These are phyloP conservation scores for Pestalotiopsis fici DNA, from an alignment of 2,329 filamentous ascomycete genomes.

Conservation along the genomic window DNA sequence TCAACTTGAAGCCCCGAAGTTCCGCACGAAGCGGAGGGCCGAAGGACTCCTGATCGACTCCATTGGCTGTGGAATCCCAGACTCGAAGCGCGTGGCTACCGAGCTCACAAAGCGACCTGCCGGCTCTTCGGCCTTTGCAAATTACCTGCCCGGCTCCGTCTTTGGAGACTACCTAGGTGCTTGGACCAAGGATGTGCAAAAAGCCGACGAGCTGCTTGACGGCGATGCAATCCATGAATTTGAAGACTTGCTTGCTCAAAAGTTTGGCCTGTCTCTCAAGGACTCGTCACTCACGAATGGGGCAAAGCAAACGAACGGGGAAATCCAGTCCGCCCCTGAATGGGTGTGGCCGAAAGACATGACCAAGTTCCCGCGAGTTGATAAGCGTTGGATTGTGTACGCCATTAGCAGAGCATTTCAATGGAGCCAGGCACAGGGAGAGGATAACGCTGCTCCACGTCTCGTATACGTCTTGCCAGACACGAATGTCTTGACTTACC, in stretches of 20 bases:
- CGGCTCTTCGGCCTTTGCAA: slow-evolving; percentile 33
- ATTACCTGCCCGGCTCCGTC: slow-evolving; percentile 49
- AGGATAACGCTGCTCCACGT: slow-evolving; percentile 40
- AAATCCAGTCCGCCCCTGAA: slow-evolving; percentile 33
- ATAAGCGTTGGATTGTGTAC: slow-evolving; percentile 67
- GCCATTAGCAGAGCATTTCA: slow-evolving; percentile 63
- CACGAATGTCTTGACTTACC: slow-evolving; percentile 58
- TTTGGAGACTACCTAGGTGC: slow-evolving; percentile 49
- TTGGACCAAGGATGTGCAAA: slow-evolving; percentile 43
- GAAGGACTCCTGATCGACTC: slow-evolving; percentile 72
- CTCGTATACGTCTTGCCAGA: slow-evolving; percentile 46
- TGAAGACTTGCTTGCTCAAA: slow-evolving; percentile 49
- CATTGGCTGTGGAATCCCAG: slow-evolving; percentile 64
- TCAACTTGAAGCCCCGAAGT: slow-evolving; percentile 65
- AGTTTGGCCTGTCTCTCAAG: slow-evolving; percentile 47
- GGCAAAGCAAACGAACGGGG: slow-evolving; percentile 19
- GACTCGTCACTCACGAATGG: slow-evolving; percentile 17
- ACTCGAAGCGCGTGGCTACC: slow-evolving; percentile 35
- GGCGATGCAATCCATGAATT: slow-evolving; percentile 48
- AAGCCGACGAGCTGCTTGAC: slow-evolving; percentile 49
- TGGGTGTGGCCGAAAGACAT: slow-evolving; percentile 53
- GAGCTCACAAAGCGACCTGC: slow-evolving; percentile 29
- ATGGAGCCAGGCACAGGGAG: slow-evolving; percentile 48
- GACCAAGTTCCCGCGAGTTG: slow-evolving; percentile 52
- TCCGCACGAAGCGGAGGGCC: slow-evolving; percentile 54